Percentiles rank a stretch among this genome's conserved stretches.
Evolutionary conservation across 768 basidiomycete species (phyloP).

Genomic region (Ramaria sp.): DNA sequence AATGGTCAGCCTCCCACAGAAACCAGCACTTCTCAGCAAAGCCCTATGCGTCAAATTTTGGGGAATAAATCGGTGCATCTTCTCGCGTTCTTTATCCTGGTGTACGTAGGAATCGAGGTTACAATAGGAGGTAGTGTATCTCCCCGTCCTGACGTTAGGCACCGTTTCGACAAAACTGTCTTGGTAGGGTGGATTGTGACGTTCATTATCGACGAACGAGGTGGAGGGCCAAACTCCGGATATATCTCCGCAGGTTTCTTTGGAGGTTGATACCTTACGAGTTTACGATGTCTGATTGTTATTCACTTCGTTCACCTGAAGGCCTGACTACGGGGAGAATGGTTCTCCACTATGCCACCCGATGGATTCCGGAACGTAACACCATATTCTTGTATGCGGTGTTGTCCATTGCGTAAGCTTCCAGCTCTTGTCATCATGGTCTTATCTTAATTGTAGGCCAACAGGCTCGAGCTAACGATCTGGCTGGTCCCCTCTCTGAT

Average conservation of each 20-base stretch:
- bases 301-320: slow-evolving; percentile 17
- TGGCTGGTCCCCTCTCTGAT: slow-evolving; percentile 48
- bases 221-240: slow-evolving; percentile 37
- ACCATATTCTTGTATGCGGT: slow-evolving; percentile 26
- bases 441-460: neutral
- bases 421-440: neutral
- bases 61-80: slow-evolving; percentile 43
- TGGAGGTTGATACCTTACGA: slow-evolving; percentile 5
- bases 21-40: neutral
- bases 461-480: slow-evolving; percentile 41
- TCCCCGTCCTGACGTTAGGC: neutral
- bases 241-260: slow-evolving; percentile 35
- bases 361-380: slow-evolving; percentile 13
- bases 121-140: slow-evolving; percentile 28
- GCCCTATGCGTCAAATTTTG: slow-evolving; percentile 34
- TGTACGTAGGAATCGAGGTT: slow-evolving; percentile 65
- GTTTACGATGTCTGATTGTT: neutral
- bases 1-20: slow-evolving; percentile 9
- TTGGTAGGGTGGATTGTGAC: slow-evolving; percentile 62
- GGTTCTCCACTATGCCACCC: slow-evolving; percentile 19
- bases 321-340: slow-evolving; percentile 51
- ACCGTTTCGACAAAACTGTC: no score
- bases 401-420: slow-evolving; percentile 16
- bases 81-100: slow-evolving; percentile 50
- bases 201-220: slow-evolving; percentile 33